Evolutionary conservation across 805 yeast genomes (phyloP).

Genomic region (Zygosaccharomyces bisporus): DNA sequence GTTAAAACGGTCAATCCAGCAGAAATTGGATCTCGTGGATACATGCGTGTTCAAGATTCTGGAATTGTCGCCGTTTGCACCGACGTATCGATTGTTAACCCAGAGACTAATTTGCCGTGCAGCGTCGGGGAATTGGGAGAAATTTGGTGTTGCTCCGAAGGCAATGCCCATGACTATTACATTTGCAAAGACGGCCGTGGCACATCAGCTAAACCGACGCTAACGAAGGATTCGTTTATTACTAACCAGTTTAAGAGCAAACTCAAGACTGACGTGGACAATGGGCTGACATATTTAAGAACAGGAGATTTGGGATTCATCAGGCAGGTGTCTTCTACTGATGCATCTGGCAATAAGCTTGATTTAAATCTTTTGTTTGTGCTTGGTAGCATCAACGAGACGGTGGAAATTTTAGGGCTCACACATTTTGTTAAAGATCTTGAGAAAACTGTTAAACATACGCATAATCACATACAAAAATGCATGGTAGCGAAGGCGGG

Average conservation of each 20-base stretch:
- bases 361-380: conserved; percentile 76
- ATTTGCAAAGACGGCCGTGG: conserved; percentile 36
- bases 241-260: conserved; percentile 58
- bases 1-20: conserved; percentile 70
- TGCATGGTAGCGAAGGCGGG: conserved; percentile 77
- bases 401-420: conserved; percentile 87
- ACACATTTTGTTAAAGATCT: conserved; percentile 88
- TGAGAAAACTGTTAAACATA: conserved; percentile 59
- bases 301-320: conserved; percentile 95
- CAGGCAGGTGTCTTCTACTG: conserved; percentile 58
- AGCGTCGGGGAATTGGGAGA: conserved; percentile 92
- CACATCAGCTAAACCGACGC: conserved; percentile 29
- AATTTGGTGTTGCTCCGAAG: conserved; percentile 93
- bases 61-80: conserved; percentile 96
- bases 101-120: conserved; percentile 79
- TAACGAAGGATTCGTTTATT: conserved; percentile 50
- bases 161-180: conserved; percentile 61
- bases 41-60: conserved; percentile 81
- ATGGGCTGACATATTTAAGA: conserved; percentile 63
- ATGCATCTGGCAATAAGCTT: conserved; percentile 37
- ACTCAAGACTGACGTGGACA: conserved; percentile 57
- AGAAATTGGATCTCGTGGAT: conserved; percentile 28
- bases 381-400: conserved; percentile 77
- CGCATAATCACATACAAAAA: conserved; percentile 43
- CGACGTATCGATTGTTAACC: conserved; percentile 90